Percentiles rank a stretch among this genome's conserved stretches.
phyloP scores from a whole-genome alignment of 108 stramenopile species.

The Pseudonitzschia delicatissima region DNA sequence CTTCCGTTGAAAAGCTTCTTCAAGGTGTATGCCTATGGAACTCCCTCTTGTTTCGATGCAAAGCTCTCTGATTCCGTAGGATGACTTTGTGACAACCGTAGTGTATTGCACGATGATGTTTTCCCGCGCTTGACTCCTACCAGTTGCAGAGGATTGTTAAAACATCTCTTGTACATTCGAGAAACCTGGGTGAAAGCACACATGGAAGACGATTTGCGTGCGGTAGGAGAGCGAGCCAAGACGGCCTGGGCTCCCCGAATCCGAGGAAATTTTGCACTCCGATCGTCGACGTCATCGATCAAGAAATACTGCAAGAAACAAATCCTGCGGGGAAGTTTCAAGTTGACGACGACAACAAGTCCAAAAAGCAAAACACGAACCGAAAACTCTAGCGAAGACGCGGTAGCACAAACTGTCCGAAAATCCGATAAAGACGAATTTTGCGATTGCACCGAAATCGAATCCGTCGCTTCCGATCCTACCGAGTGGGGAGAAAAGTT shows the following conservation, averaged over 20 bases:
- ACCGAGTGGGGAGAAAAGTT: conserved; percentile 33
- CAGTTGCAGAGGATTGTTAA: conserved; percentile 79
- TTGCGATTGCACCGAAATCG: conserved; percentile 8
- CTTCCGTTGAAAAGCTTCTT: conserved; percentile 28
- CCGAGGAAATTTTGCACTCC: conserved; percentile 63
- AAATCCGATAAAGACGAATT: not conserved
- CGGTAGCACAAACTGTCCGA: not conserved
- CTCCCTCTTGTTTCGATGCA: conserved; percentile 90
- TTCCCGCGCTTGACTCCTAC: conserved; percentile 91
- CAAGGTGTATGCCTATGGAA: conserved; percentile 85
- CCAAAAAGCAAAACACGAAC: too few relatives aligned
- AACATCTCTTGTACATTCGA: conserved; percentile 81
- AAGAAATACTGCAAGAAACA: conserved; percentile 71
- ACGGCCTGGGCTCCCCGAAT: conserved; percentile 74
- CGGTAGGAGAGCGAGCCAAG: conserved; percentile 71
- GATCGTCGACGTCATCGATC: conserved; percentile 27
- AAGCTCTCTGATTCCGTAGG: conserved; percentile 69
- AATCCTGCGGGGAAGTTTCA: conserved; percentile 33
- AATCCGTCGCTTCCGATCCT: conserved; percentile 5
- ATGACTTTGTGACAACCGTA: conserved; percentile 66
- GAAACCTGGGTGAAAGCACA: conserved; percentile 87
- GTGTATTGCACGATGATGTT: conserved; percentile 92
- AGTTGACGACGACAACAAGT: conserved; percentile 28
- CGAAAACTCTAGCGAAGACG: conserved; percentile 27
- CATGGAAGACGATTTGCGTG: conserved; percentile 69